These are phyloP conservation scores for Gossypium stocksii DNA, from an alignment of 345 rosid genomes.

Conservation along the genomic window DNA sequence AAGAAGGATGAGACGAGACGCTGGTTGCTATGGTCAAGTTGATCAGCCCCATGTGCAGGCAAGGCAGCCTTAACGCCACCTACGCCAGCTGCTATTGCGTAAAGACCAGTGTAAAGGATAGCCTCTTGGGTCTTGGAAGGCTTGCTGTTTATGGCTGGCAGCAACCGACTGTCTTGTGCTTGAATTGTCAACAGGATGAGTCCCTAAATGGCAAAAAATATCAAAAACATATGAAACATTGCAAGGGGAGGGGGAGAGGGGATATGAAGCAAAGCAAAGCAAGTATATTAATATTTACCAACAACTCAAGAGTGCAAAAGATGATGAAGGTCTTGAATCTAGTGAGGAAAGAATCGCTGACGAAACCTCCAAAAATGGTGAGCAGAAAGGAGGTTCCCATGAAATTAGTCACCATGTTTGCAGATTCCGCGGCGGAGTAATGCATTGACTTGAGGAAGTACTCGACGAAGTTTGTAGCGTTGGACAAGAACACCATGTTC, in stretches of 20 bases:
- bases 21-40: constrained; percentile 35
- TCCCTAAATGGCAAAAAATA: constrained; percentile 30
- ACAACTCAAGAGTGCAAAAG: constrained; percentile 36
- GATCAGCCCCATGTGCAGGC: constrained; percentile 71
- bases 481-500: constrained; percentile 56
- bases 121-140: constrained; percentile 34
- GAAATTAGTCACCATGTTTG: constrained; percentile 66
- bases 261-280: background rate
- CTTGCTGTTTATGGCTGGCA: constrained; percentile 27
- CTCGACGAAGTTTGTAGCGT: constrained; percentile 43
- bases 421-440: constrained; percentile 43
- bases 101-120: constrained; percentile 43
- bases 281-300: constrained; percentile 28
- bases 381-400: constrained; percentile 61
- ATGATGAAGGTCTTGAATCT: constrained; percentile 41
- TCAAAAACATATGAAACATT: background rate
- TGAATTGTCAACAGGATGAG: constrained; percentile 48
- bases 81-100: constrained; percentile 45
- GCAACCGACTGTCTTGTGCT: constrained; percentile 35
- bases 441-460: constrained; percentile 49
- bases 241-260: background rate
- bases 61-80: constrained; percentile 60
- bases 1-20: constrained; percentile 42
- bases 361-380: constrained; percentile 53
- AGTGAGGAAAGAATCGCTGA: constrained; percentile 52